Percentiles rank a stretch among this genome's conserved stretches.
These are phyloP conservation scores for Ceratonia siliqua DNA, from an alignment of 306 rosid species.

Conservation along the genomic window DNA sequence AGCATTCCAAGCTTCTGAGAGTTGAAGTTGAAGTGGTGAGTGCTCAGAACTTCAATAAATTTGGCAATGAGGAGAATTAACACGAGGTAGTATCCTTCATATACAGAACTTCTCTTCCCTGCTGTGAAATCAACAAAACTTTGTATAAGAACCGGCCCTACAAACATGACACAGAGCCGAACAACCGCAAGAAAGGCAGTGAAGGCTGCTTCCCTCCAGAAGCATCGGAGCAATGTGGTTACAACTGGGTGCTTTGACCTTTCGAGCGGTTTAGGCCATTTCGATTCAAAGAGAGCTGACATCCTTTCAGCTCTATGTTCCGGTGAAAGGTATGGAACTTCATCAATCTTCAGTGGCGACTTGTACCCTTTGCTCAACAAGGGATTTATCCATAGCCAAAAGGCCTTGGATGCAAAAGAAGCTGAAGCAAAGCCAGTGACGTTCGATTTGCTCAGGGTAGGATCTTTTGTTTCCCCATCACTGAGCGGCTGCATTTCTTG, in stretches of 20 bases:
- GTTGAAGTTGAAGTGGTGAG: conserved; percentile 90
- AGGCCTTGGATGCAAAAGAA: conserved; percentile 64
- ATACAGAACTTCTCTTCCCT: conserved; percentile 69
- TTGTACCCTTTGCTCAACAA: conserved; percentile 72
- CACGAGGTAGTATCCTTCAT: conserved; percentile 86
- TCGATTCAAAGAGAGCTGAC: conserved; percentile 62
- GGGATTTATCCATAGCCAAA: conserved; percentile 95
- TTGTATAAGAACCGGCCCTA: conserved; percentile 80
- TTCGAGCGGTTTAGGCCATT: conserved; percentile 83
- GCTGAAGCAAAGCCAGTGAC: conserved; percentile 84
- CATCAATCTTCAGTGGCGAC: conserved; percentile 64
- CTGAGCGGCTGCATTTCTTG: conserved; percentile 31
- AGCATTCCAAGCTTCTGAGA: conserved; percentile 94
- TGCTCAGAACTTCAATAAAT: conserved; percentile 66
- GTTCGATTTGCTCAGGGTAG: no score
- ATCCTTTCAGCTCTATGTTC: conserved; percentile 74
- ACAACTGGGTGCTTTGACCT: conserved; percentile 71
- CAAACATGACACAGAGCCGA: conserved; percentile 69
- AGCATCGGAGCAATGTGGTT: conserved; percentile 73
- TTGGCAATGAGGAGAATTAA: conserved; percentile 66
- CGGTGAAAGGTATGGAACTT: conserved; percentile 73
- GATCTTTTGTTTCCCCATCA: conserved; percentile 39
- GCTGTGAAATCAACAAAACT: conserved; percentile 77
- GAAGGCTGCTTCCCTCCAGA: conserved; percentile 70
- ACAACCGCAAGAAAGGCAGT: conserved; percentile 76